Percentiles rank a stretch among this genome's conserved stretches.
phyloP scores from a whole-genome alignment of 371 early-diverging fungal species.

The Dinochytrium kinnereticum region DNA sequence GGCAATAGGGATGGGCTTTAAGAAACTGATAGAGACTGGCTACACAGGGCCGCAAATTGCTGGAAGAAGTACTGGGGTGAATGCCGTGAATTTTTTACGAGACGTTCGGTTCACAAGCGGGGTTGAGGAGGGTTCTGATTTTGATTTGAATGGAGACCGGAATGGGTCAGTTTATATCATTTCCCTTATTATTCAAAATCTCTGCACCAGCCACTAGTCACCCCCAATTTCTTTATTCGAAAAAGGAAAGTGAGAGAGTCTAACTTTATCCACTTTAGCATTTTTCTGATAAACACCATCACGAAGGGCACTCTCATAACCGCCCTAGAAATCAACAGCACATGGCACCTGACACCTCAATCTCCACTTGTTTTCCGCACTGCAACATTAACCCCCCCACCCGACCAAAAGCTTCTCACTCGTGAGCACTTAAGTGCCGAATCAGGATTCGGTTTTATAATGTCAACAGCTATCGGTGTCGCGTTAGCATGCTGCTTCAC shows the following conservation, averaged over 20 bases:
- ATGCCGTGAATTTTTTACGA: slow-evolving; percentile 1
- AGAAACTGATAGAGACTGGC: background rate
- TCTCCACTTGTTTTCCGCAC: background rate
- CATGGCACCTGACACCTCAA: background rate
- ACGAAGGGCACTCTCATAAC: background rate
- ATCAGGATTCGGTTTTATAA: background rate
- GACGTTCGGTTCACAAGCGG: background rate
- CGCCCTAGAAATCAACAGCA: background rate
- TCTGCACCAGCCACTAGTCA: too few relatives aligned
- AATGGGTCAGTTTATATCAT: background rate
- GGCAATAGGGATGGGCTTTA: background rate
- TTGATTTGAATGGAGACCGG: background rate
- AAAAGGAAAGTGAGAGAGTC: background rate
- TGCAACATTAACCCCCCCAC: background rate
- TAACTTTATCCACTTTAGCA: background rate
- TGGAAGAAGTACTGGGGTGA: background rate
- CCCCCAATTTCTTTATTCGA: background rate
- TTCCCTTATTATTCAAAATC: too few relatives aligned
- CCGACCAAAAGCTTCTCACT: background rate
- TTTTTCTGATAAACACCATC: background rate
- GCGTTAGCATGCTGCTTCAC: background rate
- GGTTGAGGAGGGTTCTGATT: background rate
- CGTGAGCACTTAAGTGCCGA: background rate
- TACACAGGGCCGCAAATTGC: background rate
- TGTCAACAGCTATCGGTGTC: background rate